Conservation (phyloP, 2,329 filamentous ascomycete species). For the Cladosporium velox region DNA sequence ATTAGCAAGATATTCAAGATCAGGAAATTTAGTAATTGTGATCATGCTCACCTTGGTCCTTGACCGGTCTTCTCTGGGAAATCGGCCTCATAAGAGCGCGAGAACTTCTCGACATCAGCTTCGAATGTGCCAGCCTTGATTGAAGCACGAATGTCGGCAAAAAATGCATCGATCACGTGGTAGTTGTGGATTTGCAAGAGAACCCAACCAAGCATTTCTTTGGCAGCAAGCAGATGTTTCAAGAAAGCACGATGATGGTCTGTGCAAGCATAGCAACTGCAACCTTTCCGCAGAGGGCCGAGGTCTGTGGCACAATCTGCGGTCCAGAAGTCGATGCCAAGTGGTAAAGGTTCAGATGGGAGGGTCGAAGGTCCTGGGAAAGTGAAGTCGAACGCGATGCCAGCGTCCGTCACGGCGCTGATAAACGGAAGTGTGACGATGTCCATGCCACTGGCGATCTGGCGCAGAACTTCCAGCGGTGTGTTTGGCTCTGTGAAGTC, state of each 20-base stretch:
- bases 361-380: conserved; percentile 60
- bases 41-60: conserved; percentile 63
- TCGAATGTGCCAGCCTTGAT: conserved; percentile 61
- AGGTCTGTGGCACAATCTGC: conserved; percentile 62
- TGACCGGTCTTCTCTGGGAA: conserved; percentile 74
- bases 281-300: conserved; percentile 62
- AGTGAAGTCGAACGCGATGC: conserved; percentile 77
- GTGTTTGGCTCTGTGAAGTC: conserved; percentile 69
- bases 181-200: conserved; percentile 93
- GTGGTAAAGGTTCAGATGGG: conserved; percentile 41
- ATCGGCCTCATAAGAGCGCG: conserved; percentile 65
- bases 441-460: conserved; percentile 76
- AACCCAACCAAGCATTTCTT: conserved; percentile 96
- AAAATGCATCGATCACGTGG: conserved; percentile 70
- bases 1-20: not conserved
- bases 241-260: conserved; percentile 85
- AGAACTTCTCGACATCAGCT: conserved; percentile 61
- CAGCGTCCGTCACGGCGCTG: conserved; percentile 73
- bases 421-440: conserved; percentile 77
- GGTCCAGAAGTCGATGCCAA: conserved; percentile 81
- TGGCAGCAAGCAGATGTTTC: conserved; percentile 82
- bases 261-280: conserved; percentile 79
- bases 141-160: conserved; percentile 65
- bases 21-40: not conserved
- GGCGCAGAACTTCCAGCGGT: conserved; percentile 75